phyloP scores from a whole-genome alignment of 495 filamentous ascomycete species.

The Tetracladium setigerum region DNA sequence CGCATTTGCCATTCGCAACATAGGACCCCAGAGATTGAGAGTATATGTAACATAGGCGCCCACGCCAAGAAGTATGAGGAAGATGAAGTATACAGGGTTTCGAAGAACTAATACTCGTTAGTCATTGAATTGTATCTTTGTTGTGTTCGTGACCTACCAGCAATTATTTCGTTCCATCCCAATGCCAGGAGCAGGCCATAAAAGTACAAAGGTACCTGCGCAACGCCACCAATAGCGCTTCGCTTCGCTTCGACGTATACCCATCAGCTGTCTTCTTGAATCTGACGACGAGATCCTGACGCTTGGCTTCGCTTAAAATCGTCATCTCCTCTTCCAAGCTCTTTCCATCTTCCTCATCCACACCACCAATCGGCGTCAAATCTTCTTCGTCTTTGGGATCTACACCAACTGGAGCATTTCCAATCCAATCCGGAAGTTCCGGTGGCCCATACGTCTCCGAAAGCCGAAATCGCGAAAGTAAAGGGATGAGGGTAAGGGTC shows the following conservation, averaged over 20 bases:
- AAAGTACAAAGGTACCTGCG: conserved; percentile 91
- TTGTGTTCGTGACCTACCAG: conserved; percentile 58
- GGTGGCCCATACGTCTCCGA: conserved; percentile 63
- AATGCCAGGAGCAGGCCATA: conserved; percentile 81
- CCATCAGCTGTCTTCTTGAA: conserved; percentile 98
- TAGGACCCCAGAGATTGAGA: conserved; percentile 92
- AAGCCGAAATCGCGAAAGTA: conserved; percentile 78
- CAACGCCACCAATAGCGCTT: conserved; percentile 89
- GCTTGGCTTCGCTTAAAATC: conserved; percentile 80
- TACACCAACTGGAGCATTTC: conserved; percentile 64
- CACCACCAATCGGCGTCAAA: conserved; percentile 73
- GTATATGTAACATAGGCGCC: conserved; percentile 83
- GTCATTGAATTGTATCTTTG: neutral
- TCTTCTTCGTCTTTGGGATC: conserved; percentile 86
- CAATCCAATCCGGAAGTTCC: conserved; percentile 74
- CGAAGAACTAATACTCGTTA: conserved; percentile 58
- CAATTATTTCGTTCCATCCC: conserved; percentile 94
- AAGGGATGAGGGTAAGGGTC: conserved; percentile 80
- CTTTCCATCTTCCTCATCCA: conserved; percentile 90
- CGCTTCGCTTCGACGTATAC: conserved; percentile 97
- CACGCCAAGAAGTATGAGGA: conserved; percentile 66
- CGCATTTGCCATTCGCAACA: conserved; percentile 87
- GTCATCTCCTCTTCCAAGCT: conserved; percentile 92
- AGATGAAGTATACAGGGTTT: conserved; percentile 86
- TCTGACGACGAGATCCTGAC: conserved; percentile 80